Conservation (phyloP, 2,329 filamentous ascomycete genomes). For the Berkeleyomyces basicola region DNA sequence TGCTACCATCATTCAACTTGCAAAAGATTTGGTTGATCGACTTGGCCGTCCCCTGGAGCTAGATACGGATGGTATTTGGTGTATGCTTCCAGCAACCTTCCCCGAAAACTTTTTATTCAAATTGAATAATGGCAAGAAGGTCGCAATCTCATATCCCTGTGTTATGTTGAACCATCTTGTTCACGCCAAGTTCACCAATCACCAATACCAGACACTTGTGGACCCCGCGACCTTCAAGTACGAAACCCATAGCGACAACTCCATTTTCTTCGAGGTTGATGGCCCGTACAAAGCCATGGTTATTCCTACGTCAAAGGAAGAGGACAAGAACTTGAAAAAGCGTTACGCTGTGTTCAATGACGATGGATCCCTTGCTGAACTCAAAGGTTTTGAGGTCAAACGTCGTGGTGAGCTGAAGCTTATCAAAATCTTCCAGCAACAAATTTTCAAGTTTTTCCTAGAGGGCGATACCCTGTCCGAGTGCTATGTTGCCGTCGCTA, state of each 20-base stretch:
- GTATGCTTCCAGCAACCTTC: conserved; percentile 90
- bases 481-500: conserved; percentile 82
- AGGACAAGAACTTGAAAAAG: conserved; percentile 99
- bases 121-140: conserved; percentile 87
- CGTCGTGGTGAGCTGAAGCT: conserved; percentile 93
- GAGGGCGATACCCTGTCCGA: conserved; percentile 76
- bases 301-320: conserved; percentile 90
- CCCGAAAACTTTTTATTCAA: conserved; percentile 94
- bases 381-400: conserved; percentile 97
- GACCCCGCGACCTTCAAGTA: conserved; percentile 73
- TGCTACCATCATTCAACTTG: conserved; percentile 92
- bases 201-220: conserved; percentile 84
- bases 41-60: conserved; percentile 85
- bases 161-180: conserved; percentile 98
- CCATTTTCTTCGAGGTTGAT: conserved; percentile 98
- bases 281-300: conserved; percentile 97
- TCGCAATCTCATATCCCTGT: conserved; percentile 93
- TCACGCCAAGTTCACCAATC: conserved; percentile 85
- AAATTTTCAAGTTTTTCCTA: conserved; percentile 98
- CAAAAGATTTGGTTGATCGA: conserved; percentile 78
- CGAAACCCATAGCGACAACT: conserved; percentile 95
- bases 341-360: conserved; percentile 98
- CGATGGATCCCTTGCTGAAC: conserved; percentile 81
- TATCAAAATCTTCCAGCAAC: conserved; percentile 98
- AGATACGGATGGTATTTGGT: conserved; percentile 99